Evolutionary conservation across 768 basidiomycete species (phyloP), one percentile per base, ranked within the genome.

Genomic region (Antrodiella citrinella): DNA sequence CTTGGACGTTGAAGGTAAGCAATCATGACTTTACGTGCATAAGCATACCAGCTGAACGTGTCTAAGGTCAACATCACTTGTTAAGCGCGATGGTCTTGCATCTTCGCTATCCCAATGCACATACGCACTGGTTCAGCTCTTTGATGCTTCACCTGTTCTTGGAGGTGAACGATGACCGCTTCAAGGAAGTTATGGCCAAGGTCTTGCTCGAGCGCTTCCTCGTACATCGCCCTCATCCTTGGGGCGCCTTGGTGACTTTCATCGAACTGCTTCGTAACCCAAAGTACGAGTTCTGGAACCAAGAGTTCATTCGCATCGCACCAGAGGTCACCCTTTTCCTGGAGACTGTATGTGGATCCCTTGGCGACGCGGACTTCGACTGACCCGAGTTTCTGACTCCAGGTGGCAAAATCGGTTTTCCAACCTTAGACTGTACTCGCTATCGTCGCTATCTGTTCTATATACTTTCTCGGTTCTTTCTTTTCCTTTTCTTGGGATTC

Each of bases 101-200:
- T 65, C 73, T 99, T 55, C 90, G 96, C 60, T 98, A 95, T 75
- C 95, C 96, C 25, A 96, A 94, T 61, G 90, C 94, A 9, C 96
- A 99, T 74, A 99, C 95, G 45, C 87, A 91, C 67, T 99, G 94
- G 92, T 98, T 95, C 76, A 90, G 86, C 65, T 87, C 84, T 42
- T 76, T 97, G 56, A 72, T 97, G 48, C 78, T 98, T 47, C 81
- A 92, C 64, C 78, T 95, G 41, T 98, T 97, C 72, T 61, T 73
- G 45, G 87, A 92, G 62, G 77, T 87, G 54, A 80, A 82, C 60
- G 80, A 81, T 53, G 86, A 87, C 50, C 78, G 76, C 41, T 84
- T 88, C 73, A 76, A 80, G 59, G 89, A 93, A 64, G 78, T 91
- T 55, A 77, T 87, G 71, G 87, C 92, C 47, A 87, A 86, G 54